Base-by-base conservation (phyloP, 2,329 filamentous ascomycete genomes). In the Penicillium griseofulvum region DNA sequence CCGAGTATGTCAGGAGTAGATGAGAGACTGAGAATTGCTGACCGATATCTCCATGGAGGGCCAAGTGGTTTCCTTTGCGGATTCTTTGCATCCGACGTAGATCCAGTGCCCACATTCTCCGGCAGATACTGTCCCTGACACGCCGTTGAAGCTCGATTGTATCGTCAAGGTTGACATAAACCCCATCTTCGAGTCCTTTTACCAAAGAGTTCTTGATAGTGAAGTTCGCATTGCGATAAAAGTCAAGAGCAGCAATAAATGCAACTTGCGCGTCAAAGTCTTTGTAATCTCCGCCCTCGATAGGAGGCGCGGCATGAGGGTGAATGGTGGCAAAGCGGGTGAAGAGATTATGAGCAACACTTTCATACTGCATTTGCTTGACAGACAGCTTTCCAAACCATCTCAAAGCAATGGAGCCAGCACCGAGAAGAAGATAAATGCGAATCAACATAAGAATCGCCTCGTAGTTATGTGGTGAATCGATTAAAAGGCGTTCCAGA, bases 321-420 rank as follows among this genome's bases (percentile, higher is more conserved):
- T 80, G 78, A 22, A 80, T 72, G 1, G 75, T 76, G 28, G 76
- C 74, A 38, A 80, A 71, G 19, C 77, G 76, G 0, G 77, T 79
- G 58, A 77, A 76, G 12, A 80, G 64, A 38, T 77, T 73, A 64
- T 80, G 78, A 7, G 76, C 74, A 42, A 80, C 72, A 17, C 74
- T 76, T 59, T 80, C 77, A 59, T 72, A 77, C 62, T 80, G 78
- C 55, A 80, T 61, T 50, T 80, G 77, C 60, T 80, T 80, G 48
- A 80, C 69, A 16, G 75, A 76, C 17, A 80, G 70, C 54, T 72
- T 75, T 56, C 69, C 67, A 61, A 80, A 80, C 11, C 69, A 71
- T 38, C 69, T 72, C 59, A 80, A 64, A n/a, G 78, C 78, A 17
- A 78, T 68, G 28, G 77, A 79, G 8, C 76, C 72, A 28, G 75